Conservation (phyloP, 1,284 basidiomycete species). For the Bondarzewia mesenterica region DNA sequence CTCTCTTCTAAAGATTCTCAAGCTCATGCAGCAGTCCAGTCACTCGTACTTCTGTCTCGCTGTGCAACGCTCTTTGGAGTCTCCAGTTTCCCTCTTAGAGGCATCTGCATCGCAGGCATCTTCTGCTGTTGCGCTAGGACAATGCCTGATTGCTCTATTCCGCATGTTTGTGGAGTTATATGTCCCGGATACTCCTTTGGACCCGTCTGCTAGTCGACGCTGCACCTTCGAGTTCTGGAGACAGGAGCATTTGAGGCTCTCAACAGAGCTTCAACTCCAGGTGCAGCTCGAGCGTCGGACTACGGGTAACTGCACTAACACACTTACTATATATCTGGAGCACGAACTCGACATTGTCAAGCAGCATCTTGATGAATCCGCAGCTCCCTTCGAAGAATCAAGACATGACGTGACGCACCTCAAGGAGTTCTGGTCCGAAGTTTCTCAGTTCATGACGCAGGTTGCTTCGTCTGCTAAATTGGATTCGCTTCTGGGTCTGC, state of each 20-base stretch:
- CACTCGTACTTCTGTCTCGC: conserved; percentile 4
- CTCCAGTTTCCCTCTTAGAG: conserved; percentile 5
- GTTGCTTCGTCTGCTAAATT: conserved; percentile 43
- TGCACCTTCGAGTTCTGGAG: conserved; percentile 43
- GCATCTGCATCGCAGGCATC: not conserved
- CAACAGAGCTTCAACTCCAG: conserved; percentile 52
- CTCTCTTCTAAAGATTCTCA: conserved; percentile 1
- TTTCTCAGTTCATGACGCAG: conserved; percentile 61
- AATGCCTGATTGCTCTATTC: conserved; percentile 62
- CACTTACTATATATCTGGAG: conserved; percentile 37
- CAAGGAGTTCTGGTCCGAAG: conserved; percentile 78
- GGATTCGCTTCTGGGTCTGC: conserved; percentile 26
- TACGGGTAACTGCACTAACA: conserved; percentile 56
- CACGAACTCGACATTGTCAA: conserved; percentile 27
- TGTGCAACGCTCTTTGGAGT: conserved; percentile 8
- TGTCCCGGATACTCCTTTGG: conserved; percentile 82
- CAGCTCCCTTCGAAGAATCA: conserved; percentile 21
- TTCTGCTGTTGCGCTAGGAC: conserved; percentile 31
- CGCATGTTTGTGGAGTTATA: conserved; percentile 62
- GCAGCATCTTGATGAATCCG: conserved; percentile 13
- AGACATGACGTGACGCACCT: conserved; percentile 51
- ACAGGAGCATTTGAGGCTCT: conserved; percentile 39
- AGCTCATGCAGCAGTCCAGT: not conserved
- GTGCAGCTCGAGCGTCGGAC: conserved; percentile 45
- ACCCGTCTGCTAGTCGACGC: conserved; percentile 72